Percentiles rank a stretch among this genome's conserved stretches.
Evolutionary conservation across 495 filamentous ascomycete genomes (phyloP).

Genomic region (Aspergillus mulundensis): DNA sequence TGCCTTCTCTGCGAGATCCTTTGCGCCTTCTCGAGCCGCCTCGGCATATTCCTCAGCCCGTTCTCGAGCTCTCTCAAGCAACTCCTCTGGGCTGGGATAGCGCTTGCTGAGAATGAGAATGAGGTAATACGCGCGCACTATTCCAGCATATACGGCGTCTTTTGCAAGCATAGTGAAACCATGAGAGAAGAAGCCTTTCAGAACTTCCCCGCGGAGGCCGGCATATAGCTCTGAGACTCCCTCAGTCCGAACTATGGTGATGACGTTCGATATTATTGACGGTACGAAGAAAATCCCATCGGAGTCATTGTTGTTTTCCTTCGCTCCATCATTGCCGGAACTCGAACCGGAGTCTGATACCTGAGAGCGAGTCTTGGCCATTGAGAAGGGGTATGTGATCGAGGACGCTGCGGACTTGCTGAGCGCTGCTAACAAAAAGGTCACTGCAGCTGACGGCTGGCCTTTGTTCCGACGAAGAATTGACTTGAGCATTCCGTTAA

Average conservation of each 20-base stretch:
- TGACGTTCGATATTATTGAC: slow-evolving; percentile 60
- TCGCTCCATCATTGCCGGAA: neutral
- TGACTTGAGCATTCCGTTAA: slow-evolving; percentile 68
- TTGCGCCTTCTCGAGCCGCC: slow-evolving; percentile 40
- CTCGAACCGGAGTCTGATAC: slow-evolving; percentile 28
- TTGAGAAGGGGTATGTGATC: slow-evolving; percentile 81
- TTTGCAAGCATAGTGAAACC: slow-evolving; percentile 90
- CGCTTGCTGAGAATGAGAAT: slow-evolving; percentile 34
- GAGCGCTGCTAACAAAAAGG: slow-evolving; percentile 73
- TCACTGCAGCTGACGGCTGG: slow-evolving; percentile 49
- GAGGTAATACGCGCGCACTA: slow-evolving; percentile 64
- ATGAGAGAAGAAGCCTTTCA: slow-evolving; percentile 83
- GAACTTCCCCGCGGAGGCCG: slow-evolving; percentile 69
- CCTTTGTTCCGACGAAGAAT: slow-evolving; percentile 46
- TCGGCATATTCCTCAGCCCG: slow-evolving; percentile 44
- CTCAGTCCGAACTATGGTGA: slow-evolving; percentile 60
- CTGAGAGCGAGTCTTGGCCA: slow-evolving; percentile 76
- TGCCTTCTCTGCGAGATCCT: slow-evolving; percentile 32
- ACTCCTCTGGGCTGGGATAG: slow-evolving; percentile 44
- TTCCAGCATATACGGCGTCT: slow-evolving; percentile 68
- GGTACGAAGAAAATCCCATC: slow-evolving; percentile 28
- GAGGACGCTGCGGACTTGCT: slow-evolving; percentile 77
- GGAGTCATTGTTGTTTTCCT: slow-evolving; percentile 14
- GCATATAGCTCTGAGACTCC: slow-evolving; percentile 71
- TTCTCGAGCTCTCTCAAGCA: slow-evolving; percentile 40